Conservation (phyloP, 2,329 filamentous ascomycete species). For the Ceratocystis destructans region DNA sequence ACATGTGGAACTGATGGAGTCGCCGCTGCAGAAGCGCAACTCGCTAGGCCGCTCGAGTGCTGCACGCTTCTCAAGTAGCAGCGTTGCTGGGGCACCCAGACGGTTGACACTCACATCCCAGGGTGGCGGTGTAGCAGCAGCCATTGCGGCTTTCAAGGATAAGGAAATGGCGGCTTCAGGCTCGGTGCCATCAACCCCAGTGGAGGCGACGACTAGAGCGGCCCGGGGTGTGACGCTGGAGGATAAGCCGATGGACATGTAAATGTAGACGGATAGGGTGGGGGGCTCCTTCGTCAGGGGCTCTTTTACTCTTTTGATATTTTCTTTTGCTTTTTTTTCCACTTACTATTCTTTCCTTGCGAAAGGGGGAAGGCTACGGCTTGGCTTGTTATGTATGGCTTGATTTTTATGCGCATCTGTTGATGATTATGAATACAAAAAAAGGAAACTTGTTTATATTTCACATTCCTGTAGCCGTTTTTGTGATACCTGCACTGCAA, state of each 20-base stretch:
- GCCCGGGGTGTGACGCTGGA: constrained; percentile 32
- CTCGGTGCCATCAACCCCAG: neutral
- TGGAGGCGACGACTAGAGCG: constrained; percentile 24
- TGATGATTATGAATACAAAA: constrained; percentile 9
- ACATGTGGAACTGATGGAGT: constrained; percentile 21
- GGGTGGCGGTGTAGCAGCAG: constrained; percentile 20
- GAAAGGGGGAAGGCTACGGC: neutral
- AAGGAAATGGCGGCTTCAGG: constrained; percentile 13
- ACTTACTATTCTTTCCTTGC: constrained; percentile 14
- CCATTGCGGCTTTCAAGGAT: constrained; percentile 18
- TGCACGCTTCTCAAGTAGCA: constrained; percentile 39
- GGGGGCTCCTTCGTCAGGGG: constrained; percentile 16
- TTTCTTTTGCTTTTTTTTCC: constrained; percentile 10
- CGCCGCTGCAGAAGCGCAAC: constrained; percentile 46
- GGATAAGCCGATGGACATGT: constrained; percentile 40
- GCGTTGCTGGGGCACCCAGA: constrained; percentile 27
- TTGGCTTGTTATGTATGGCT: neutral
- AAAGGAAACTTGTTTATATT: neutral
- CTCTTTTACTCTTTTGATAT: constrained; percentile 28
- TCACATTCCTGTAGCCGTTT: neutral
- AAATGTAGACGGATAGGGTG: constrained; percentile 21
- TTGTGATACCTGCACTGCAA: no score
- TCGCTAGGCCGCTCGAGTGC: constrained; percentile 42
- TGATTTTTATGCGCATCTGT: constrained; percentile 9
- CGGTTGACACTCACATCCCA: constrained; percentile 26